Percentiles rank a stretch among this genome's conserved stretches.
Conservation (phyloP, 2,329 filamentous ascomycete genomes). For the Botrytis squamosa region DNA sequence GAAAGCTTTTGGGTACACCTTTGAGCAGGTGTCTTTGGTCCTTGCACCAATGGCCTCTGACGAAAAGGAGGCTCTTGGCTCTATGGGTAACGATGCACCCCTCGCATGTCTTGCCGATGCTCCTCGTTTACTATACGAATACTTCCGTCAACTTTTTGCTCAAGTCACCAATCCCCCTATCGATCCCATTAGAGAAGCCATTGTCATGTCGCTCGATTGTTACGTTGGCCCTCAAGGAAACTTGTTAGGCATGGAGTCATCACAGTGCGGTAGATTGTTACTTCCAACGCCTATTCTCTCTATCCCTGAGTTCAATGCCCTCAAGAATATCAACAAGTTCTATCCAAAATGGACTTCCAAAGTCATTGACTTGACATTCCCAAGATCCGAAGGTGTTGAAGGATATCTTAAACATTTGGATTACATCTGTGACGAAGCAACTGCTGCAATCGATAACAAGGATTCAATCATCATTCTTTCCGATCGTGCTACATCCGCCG, state of each 20-base stretch:
- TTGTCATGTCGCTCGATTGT: slow-evolving; percentile 96
- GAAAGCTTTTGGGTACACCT: slow-evolving; percentile 87
- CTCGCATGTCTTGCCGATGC: slow-evolving; percentile 88
- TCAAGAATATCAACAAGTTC: slow-evolving; percentile 72
- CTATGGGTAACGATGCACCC: slow-evolving; percentile 96
- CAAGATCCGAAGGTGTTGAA: slow-evolving; percentile 76
- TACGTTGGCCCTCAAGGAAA: slow-evolving; percentile 97
- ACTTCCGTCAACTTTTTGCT: slow-evolving; percentile 96
- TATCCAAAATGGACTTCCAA: slow-evolving; percentile 83
- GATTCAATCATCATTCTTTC: slow-evolving; percentile 88
- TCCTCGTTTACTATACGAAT: slow-evolving; percentile 87
- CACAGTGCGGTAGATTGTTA: slow-evolving; percentile 81
- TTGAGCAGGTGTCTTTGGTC: slow-evolving; percentile 90
- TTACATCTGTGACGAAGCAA: slow-evolving; percentile 80
- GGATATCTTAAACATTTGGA: slow-evolving; percentile 89
- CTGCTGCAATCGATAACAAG: slow-evolving; percentile 76
- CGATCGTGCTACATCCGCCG: slow-evolving; percentile 78
- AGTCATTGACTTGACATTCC: slow-evolving; percentile 89
- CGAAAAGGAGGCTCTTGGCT: slow-evolving; percentile 94
- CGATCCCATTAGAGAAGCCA: slow-evolving; percentile 93
- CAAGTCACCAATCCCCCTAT: slow-evolving; percentile 98
- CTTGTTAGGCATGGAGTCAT: slow-evolving; percentile 86
- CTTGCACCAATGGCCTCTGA: slow-evolving; percentile 95
- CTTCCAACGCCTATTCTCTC: slow-evolving; percentile 87
- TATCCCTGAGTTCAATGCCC: slow-evolving; percentile 83